Evolutionary conservation across 257 asterid species (phyloP), one percentile per base, ranked within the genome.

Genomic region (Jacaranda mimosifolia): DNA sequence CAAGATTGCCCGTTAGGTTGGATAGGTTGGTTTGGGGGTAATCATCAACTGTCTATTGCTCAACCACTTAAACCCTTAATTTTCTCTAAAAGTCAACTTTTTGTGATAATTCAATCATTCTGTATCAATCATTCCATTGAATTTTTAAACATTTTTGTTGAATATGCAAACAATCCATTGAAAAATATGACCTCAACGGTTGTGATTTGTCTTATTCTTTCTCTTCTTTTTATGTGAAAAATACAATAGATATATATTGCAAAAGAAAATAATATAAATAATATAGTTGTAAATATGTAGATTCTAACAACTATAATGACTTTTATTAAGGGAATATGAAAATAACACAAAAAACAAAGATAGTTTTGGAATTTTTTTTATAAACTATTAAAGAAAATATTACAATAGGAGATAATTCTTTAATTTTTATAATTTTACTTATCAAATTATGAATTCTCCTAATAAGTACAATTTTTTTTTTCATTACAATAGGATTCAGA

Each of bases 1-100:
- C 57, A 64, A 62, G 68, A 36, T 52, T 60, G 45, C 63, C 63
- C 56, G 80, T 85, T 78, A 65, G 71, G 77, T 78, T 70, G 49
- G 73, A 52, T 45, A 39, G 68, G 80, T 75, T 70, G 75, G 83
- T 70, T 79, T 76, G 63, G 55, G 73, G 80, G 77, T 68, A 78
- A 74, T 80, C 75, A 80, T 63, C 84, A 67, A 68, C 74, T 68
- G 39, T 66, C 76, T 57, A 81, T 65, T 67, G 82, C 80, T 72
- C 66, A 72, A 72, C 76, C 80, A 71, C 78, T 66, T 59, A 62
- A 63, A 17, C 51, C 36, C n/a, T 59, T n/a, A n/a, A n/a, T n/a
- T 57, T 38, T 64, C 36, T n/a, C 13, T 3, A 59, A 65, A 75
- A 48, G 84, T 82, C 86, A 82, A 63, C 71, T n/a, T 51, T 76